Base-by-base conservation (phyloP, 257 asterid genomes). In the Solanum rostratum region DNA sequence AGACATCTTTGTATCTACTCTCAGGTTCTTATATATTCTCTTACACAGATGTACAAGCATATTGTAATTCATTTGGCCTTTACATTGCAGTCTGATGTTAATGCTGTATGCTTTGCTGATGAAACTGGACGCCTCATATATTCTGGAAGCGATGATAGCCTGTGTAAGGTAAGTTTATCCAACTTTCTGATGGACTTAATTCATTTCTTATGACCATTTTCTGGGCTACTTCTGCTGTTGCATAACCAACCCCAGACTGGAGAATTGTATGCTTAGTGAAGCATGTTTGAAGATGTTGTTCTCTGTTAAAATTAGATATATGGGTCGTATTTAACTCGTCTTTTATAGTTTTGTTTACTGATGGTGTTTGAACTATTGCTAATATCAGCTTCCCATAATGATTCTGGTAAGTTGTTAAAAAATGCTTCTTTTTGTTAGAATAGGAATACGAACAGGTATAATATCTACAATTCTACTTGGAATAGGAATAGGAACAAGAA, bases 31-130 rank as follows among this genome's bases (percentile, higher is more conserved):
- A 43, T 19, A 60, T 8, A 60, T 37, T 54, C 20, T 50, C 55
- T 22, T 59, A 37, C 37, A 60, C 22, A 49, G 79, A 62, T 71
- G 65, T 41, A n/a, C 65, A 46, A 55, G 7, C 22, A 60, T 45
- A 30, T 65, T 27, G 39, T 63, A 52, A 22, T 81, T 52, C 49
- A 55, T n/a, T 49, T 63, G 69, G 12, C 37, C 33, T 55, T 68
- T 86, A 84, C 86, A 30, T 88, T 88, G 92, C 98, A 96, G 99
- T 89, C 93, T 87, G 99, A 96, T 91, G 98, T 96, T 66, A 96
- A 96, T 90, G 92, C 98, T 83, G 99, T 96, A 45, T 95, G 99
- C 92, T 96, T 95, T 90, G 99, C 97, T 29, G 99, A 96, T 84
- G 99, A 95, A 87, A 92, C 91, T 60, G 98, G 99, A 73, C 95